Base-by-base conservation (phyloP, 2,329 filamentous ascomycete species). In the Hypoxylon sp. region DNA sequence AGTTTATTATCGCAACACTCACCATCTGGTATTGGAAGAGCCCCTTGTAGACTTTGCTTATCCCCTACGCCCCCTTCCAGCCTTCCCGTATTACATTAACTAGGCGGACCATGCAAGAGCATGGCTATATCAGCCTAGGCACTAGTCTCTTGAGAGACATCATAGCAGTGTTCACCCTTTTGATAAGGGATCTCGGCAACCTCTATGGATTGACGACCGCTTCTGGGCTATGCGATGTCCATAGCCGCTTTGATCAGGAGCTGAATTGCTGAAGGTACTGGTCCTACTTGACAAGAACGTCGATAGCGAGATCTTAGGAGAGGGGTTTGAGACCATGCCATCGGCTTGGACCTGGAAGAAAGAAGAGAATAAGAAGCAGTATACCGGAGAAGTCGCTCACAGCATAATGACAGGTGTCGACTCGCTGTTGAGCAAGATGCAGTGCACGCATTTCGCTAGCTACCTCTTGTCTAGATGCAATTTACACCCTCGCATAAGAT, bases 1-100 rank as follows among this genome's bases (percentile, higher is more conserved):
- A 77, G 75, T 71, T 74, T 72, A 70, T 74, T 71, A 58, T 73
- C 70, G 50, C 73, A 67, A 56, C 60, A 67, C 46, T 48, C 42
- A 64, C 46, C 40, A 44, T 60, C 40, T 35, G 31, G 46, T 60
- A 61, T 40, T 57, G 46, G 55, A 57, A 68, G 42, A 48, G 58
- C 25, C 30, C 69, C 69, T 61, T 69, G 75, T 77, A 77, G 76
- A 72, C 59, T 56, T 71, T 64, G 30, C 61, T 46, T 40, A 27
- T 31, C 30, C 68, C 59, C 25, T 65, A 46, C 66, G 55, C 50
- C 56, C 57, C 40, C 57, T 58, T 64, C 13, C 57, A 46, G 53
- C 61, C 49, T 46, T 50, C 33, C 66, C 55, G 53, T 65, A 54
- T 67, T 64, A 46, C 59, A 42, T 60, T 59, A 55, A 25, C 59